Evolutionary conservation across 306 rosid genomes (phyloP).

Genomic region (Calophaca sinica): DNA sequence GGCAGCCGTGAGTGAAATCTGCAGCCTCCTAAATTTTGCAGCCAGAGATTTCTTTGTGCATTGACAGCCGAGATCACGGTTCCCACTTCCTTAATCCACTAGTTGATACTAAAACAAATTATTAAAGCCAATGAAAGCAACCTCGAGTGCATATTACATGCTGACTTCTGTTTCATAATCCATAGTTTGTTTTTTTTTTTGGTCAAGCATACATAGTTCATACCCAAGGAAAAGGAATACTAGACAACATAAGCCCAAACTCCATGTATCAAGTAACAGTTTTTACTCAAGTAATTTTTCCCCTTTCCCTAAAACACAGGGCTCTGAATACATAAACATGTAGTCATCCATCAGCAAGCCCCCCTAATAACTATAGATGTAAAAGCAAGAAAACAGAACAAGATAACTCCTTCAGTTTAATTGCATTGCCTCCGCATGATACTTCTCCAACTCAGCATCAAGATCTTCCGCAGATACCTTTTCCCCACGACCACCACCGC

Average conservation of each 20-base stretch:
- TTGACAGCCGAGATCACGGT: conserved; percentile 54
- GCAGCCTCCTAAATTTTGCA: conserved; percentile 69
- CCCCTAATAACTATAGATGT: conserved; percentile 58
- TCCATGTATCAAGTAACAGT: conserved; percentile 58
- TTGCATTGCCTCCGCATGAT: conserved; percentile 89
- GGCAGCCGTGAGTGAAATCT: conserved; percentile 60
- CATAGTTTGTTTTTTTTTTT: conserved; percentile 28
- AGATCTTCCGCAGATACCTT: conserved; percentile 92
- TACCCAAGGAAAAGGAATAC: conserved; percentile 58
- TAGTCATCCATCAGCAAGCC: conserved; percentile 54
- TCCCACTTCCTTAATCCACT: conserved; percentile 59
- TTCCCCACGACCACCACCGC: conserved; percentile 65
- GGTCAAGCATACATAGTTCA: conserved; percentile 32
- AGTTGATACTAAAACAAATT: conserved; percentile 56
- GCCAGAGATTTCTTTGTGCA: conserved; percentile 62
- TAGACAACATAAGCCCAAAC: conserved; percentile 64
- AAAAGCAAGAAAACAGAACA: conserved; percentile 56
- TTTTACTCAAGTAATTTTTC: conserved; percentile 56
- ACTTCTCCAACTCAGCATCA: conserved; percentile 96
- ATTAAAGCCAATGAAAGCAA: conserved; percentile 57
- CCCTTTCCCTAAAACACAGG: conserved; percentile 55
- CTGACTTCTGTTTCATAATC: conserved; percentile 59
- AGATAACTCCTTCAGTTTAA: conserved; percentile 53
- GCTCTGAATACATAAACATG: conserved; percentile 63
- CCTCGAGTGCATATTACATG: conserved; percentile 55